Evolutionary conservation across 305 asterid genomes (phyloP).

Genomic region (Fraxinus sp.): DNA sequence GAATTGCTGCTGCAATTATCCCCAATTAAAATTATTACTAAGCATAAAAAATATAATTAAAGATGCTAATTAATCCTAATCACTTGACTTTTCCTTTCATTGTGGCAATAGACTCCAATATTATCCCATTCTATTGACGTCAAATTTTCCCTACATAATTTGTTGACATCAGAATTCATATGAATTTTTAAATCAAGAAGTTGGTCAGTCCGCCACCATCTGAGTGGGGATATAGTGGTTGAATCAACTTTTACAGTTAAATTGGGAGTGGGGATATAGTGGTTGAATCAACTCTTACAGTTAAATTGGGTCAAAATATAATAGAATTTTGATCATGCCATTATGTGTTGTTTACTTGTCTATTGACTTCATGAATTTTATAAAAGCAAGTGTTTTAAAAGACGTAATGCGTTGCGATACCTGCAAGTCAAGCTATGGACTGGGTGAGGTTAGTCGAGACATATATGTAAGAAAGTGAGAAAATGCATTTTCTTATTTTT

Average conservation of each 20-base stretch:
- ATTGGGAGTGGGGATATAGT: too few relatives aligned
- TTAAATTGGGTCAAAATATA: too few relatives aligned
- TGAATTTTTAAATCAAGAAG: background rate
- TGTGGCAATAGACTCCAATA: background rate
- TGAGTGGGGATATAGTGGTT: background rate
- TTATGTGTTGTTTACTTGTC: too few relatives aligned
- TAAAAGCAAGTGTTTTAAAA: background rate
- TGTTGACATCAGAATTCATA: background rate
- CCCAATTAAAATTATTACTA: background rate
- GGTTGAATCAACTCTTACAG: background rate
- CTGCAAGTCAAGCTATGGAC: background rate
- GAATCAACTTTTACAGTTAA: background rate
- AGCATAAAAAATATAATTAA: background rate
- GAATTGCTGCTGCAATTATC: background rate
- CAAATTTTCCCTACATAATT: background rate
- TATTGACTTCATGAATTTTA: too few relatives aligned
- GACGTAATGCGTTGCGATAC: background rate
- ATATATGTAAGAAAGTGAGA: background rate
- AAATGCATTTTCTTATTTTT: background rate
- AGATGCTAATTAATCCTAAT: background rate
- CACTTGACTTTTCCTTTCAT: background rate
- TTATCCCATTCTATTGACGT: background rate
- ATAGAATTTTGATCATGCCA: background rate
- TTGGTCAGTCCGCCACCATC: background rate
- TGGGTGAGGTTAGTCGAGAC: background rate